Evolutionary conservation across 257 asterid genomes (phyloP), one percentile per base, ranked within the genome.

Genomic region (Solanum sitiens): DNA sequence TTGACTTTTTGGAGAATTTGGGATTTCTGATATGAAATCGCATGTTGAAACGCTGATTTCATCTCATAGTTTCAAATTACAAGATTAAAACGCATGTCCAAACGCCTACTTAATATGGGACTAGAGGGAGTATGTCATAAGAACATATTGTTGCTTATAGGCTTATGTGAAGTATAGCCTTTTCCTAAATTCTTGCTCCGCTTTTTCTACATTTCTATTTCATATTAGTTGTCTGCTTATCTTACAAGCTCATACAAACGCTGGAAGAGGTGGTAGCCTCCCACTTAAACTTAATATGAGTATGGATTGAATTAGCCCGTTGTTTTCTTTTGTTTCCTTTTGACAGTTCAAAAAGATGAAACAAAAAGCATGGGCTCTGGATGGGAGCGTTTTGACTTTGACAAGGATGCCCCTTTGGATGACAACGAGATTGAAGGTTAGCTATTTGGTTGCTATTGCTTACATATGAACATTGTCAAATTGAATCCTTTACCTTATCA

Each of bases 321-420:
- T 76, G 21, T 53, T 21, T 21, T 63, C 44, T 42, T 15, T 68
- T 30, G 21, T 25, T 45, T 44, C 76, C 33, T 44, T 44, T 86
- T 33, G 44, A 71, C 92, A 96, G 99, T 91, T 92, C 93, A 91
- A 92, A 95, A 94, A 87, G 98, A 96, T 89, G 98, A 93, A 91
- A 87, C 92, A 25, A 93, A 91, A 76, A 95, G 98, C 83, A 94
- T 90, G 90, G 98, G 98, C 91, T 92, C 98, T 5, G 98, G 98
- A 86, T 96, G 99, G 99, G 99, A 96, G 92, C 92, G 98, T 39
- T 96, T 96, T 77, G 96, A 95, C 90, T 96, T 96, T 73, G 88
- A 95, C 91, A 92, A 92, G 94, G 98, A 96, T 90, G 99, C 99
- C 56, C 96, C 98, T 87, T 94, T 96, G 42, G 99, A 95, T 84